phyloP scores from a whole-genome alignment of 768 basidiomycete genomes.

The Leucosporidium scottii region DNA sequence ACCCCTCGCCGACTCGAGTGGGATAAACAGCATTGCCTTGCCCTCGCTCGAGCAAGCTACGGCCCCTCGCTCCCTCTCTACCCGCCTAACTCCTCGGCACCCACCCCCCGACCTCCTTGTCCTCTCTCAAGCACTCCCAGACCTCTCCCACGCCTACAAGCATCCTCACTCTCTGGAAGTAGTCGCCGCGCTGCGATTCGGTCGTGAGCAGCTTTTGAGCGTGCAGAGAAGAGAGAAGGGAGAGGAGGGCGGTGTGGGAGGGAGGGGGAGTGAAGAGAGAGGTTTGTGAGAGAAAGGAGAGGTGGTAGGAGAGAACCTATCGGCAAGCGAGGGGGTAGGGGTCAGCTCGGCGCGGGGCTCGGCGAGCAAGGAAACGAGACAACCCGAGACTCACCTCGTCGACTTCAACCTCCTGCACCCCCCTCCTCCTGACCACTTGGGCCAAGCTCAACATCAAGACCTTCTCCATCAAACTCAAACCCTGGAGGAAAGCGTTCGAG shows the following conservation, averaged over 20 bases:
- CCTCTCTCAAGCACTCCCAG: slow-evolving; percentile 33
- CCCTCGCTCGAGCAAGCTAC: too few species aligned
- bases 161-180: slow-evolving; percentile 32
- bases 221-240: slow-evolving; percentile 30
- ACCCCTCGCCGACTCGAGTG: too few species aligned
- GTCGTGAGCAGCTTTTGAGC: slow-evolving; percentile 31
- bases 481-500: slow-evolving; percentile 30
- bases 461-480: slow-evolving; percentile 32
- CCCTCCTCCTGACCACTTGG: slow-evolving; percentile 30
- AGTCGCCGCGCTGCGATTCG: slow-evolving; percentile 32
- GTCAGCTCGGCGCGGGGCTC: neutral
- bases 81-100: slow-evolving; percentile 13
- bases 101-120: slow-evolving; percentile 16
- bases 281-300: slow-evolving; percentile 33
- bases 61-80: too few species aligned
- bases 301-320: slow-evolving; percentile 36
- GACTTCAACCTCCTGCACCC: slow-evolving; percentile 37
- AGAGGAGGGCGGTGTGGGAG: slow-evolving; percentile 28
- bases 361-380: neutral
- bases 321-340: neutral
- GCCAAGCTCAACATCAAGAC: slow-evolving; percentile 38
- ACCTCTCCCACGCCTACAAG: slow-evolving; percentile 35
- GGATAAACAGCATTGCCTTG: too few species aligned
- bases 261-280: slow-evolving; percentile 22
- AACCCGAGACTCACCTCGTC: slow-evolving; percentile 31